A percentile compares a stretch with the other conserved stretches of the same genome.
These are phyloP conservation scores for Brettanomyces anomalus DNA, from an alignment of 805 yeast genomes.

Conservation along the genomic window DNA sequence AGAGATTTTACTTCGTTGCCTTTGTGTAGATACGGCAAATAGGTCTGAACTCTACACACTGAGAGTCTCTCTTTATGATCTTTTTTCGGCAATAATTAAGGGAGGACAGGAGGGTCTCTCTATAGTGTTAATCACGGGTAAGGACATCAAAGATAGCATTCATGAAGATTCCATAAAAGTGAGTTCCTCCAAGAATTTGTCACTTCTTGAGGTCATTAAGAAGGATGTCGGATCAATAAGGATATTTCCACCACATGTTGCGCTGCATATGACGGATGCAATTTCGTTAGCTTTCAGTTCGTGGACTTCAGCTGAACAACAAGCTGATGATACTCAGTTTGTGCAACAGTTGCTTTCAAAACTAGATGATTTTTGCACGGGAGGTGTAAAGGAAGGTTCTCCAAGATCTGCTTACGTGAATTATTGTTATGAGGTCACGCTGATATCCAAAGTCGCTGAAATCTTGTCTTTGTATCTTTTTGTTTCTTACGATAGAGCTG, in stretches of 20 bases:
- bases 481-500: slow-evolving; percentile 38
- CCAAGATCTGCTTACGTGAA: slow-evolving; percentile 21
- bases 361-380: slow-evolving; percentile 15
- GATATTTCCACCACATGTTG: slow-evolving; percentile 51
- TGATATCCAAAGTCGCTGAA: slow-evolving; percentile 63
- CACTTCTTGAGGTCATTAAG: slow-evolving; percentile 50
- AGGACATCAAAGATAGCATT: slow-evolving; percentile 30
- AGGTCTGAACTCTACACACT: slow-evolving; percentile 44
- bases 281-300: slow-evolving; percentile 67
- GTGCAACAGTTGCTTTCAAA: slow-evolving; percentile 32
- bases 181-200: slow-evolving; percentile 15
- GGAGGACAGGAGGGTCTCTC: slow-evolving; percentile 76
- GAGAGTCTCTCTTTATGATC: slow-evolving; percentile 48
- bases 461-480: slow-evolving; percentile 65
- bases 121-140: slow-evolving; percentile 55
- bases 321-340: slow-evolving; percentile 39
- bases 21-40: slow-evolving; percentile 53
- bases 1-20: slow-evolving; percentile 44
- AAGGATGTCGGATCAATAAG: slow-evolving; percentile 42
- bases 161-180: slow-evolving; percentile 5
- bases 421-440: slow-evolving; percentile 44
- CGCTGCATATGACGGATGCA: slow-evolving; percentile 62
- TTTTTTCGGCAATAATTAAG: slow-evolving; percentile 58
- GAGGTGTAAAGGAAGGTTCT: slow-evolving; percentile 11
- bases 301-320: slow-evolving; percentile 59